phyloP scores from a whole-genome alignment of 495 filamentous ascomycete species.

The Chaetomium cochliodes region DNA sequence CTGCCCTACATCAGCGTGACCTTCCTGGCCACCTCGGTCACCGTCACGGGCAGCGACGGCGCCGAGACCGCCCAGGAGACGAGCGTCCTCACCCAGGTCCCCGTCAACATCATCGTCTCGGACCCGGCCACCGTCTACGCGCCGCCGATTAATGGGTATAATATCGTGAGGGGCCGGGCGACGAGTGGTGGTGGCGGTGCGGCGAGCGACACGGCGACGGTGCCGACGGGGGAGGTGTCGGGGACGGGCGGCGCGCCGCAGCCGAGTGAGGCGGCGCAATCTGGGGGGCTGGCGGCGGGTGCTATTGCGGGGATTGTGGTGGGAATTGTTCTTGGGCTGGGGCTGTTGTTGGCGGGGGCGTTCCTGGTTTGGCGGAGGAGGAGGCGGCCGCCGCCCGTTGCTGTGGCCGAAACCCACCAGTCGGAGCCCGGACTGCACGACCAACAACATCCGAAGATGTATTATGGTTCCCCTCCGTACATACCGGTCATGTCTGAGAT shows the following conservation, averaged over 20 bases:
- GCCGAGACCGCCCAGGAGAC: background rate
- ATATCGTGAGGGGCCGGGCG: background rate
- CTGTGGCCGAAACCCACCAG: too few relatives aligned
- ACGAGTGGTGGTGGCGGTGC: background rate
- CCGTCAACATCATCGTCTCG: background rate
- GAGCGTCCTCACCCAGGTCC: background rate
- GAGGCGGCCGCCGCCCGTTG: too few relatives aligned
- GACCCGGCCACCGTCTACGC: background rate
- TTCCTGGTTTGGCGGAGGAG: background rate
- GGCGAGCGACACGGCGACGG: background rate
- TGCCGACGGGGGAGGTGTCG: too few relatives aligned
- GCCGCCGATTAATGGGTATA: constrained; percentile 1
- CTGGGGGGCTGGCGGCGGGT: background rate
- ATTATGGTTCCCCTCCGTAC: too few relatives aligned
- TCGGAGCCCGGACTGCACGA: too few relatives aligned
- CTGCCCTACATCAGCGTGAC: background rate
- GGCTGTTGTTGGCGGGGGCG: background rate
- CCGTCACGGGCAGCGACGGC: background rate
- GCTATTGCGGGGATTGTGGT: background rate
- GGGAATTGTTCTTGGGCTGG: background rate
- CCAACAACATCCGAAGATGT: too few relatives aligned
- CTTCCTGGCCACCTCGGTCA: background rate
- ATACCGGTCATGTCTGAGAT: too few relatives aligned
- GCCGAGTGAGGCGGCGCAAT: background rate
- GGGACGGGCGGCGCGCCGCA: background rate